phyloP scores from a whole-genome alignment of 495 filamentous ascomycete genomes.

The Melanomma pulvis-pyrius region DNA sequence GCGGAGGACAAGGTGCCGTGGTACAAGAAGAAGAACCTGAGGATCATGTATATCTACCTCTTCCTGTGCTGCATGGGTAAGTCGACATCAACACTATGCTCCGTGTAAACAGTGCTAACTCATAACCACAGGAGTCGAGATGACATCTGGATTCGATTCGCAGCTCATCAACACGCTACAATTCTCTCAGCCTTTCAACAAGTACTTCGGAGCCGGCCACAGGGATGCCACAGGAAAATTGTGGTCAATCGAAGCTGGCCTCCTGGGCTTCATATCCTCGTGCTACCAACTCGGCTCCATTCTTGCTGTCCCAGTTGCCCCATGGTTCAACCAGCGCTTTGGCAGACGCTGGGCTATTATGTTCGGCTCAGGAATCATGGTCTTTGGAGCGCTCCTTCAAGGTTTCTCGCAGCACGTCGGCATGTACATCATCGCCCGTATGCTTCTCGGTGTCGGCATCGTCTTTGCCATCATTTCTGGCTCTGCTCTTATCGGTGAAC shows the following conservation, averaged over 20 bases:
- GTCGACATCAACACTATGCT: too few species aligned
- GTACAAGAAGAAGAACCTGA: conserved; percentile 29
- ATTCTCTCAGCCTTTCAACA: conserved; percentile 27
- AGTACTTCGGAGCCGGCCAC: conserved; percentile 24
- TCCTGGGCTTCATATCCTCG: conserved; percentile 30
- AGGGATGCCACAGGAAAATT: conserved; percentile 14
- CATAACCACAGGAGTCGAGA: too few species aligned
- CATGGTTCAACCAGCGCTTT: conserved; percentile 22
- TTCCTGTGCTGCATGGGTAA: conserved; percentile 30
- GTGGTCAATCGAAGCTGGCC: conserved; percentile 11
- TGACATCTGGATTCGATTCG: conserved; percentile 34
- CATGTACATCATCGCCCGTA: conserved; percentile 33
- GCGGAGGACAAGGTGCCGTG: conserved; percentile 24
- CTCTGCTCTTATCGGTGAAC: conserved; percentile 28
- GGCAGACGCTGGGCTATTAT: conserved; percentile 24
- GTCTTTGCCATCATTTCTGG: conserved; percentile 25
- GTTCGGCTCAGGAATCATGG: conserved; percentile 18
- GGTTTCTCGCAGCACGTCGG: conserved; percentile 23
- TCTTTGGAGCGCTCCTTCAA: conserved; percentile 24
- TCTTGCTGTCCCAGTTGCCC: conserved; percentile 26
- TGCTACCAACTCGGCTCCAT: conserved; percentile 33
- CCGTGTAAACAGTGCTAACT: too few species aligned
- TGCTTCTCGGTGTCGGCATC: conserved; percentile 32
- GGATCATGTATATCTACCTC: conserved; percentile 26
- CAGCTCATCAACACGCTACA: conserved; percentile 35